Base-by-base conservation (phyloP, 2,329 filamentous ascomycete species). In the Pseudopithomyces maydicus region DNA sequence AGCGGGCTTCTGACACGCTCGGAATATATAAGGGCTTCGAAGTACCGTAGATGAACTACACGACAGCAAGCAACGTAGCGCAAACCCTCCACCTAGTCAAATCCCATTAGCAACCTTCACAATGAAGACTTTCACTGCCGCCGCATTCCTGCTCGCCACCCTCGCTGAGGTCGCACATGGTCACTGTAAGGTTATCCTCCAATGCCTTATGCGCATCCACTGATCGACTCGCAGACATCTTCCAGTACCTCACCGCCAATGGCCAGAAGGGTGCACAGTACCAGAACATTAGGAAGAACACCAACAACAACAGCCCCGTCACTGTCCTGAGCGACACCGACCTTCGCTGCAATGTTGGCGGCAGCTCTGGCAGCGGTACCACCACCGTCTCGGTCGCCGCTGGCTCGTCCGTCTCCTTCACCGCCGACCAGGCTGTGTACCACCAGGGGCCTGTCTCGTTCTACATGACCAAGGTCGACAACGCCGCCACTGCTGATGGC, bases 241-340 rank as follows among this genome's bases (percentile, higher is more conserved):
- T 76, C 68, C 65, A 77, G 48, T 65, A 61, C 60, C 64, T 77
- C 6, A 75, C 68, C n/a, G 70, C 73, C 26, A 75, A 75, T 56
- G 72, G 72, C 33, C 58, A 54, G 11, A 72, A 75, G 57, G 73
- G 73, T 36, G 68, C 58, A 17, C 61, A 65, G 11, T 75, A 72
- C 54, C 72, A 76, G 56, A 74, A 75, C 59, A 66, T 77, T 45
- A 64, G 74, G n/a, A 67, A 58, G 15, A 75, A 76, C 53, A 72
- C 74, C 3, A 76, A 76, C 63, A 61, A 69, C 64, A 75, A 77
- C 64, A 72, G 68, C 11, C 74, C 74, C 6, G 73, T 77, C 20
- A 75, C 68, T 12, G 65, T 60, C 7, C 66, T 77, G 14, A 57
- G 54, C 10, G 69, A 67, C 36, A 65, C 56, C 46, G 69, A 73